These are phyloP conservation scores for Euphorbia celastroides DNA, from an alignment of 441 rosid genomes.

Conservation along the genomic window DNA sequence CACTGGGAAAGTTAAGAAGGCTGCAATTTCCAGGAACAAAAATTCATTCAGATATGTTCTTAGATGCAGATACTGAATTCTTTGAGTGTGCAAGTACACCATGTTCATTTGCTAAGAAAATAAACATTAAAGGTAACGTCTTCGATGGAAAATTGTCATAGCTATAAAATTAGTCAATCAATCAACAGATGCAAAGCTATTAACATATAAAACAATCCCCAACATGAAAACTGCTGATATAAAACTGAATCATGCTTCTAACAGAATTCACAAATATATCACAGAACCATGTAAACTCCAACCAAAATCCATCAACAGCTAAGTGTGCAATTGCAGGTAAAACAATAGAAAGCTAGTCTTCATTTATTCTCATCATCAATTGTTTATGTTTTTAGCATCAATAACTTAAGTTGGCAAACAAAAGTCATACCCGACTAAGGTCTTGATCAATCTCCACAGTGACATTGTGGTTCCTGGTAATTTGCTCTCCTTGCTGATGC, in stretches of 20 bases:
- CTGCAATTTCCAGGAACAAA: neutral
- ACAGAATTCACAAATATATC: neutral
- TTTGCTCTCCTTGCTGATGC: constrained; percentile 87
- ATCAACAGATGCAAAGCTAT: no score
- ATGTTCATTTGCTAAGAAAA: neutral
- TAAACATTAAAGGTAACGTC: no score
- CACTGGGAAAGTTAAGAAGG: neutral
- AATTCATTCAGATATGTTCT: neutral
- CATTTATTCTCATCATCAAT: neutral
- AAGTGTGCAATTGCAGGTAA: neutral
- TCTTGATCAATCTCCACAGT: constrained; percentile 85
- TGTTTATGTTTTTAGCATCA: neutral
- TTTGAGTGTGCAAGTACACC: neutral
- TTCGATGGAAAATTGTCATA: neutral
- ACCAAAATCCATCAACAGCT: neutral
- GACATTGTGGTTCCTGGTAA: constrained; percentile 54
- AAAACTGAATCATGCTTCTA: constrained; percentile 1
- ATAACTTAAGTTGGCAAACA: neutral
- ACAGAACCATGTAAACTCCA: neutral
- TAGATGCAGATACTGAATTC: neutral
- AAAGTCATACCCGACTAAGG: constrained; percentile 67
- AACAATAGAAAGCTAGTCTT: no score
- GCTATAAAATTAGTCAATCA: neutral
- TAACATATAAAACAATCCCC: no score
- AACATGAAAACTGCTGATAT: no score